These are phyloP conservation scores for Epichloe brachyelytri DNA, from an alignment of 2,329 filamentous ascomycete species.

Conservation along the genomic window DNA sequence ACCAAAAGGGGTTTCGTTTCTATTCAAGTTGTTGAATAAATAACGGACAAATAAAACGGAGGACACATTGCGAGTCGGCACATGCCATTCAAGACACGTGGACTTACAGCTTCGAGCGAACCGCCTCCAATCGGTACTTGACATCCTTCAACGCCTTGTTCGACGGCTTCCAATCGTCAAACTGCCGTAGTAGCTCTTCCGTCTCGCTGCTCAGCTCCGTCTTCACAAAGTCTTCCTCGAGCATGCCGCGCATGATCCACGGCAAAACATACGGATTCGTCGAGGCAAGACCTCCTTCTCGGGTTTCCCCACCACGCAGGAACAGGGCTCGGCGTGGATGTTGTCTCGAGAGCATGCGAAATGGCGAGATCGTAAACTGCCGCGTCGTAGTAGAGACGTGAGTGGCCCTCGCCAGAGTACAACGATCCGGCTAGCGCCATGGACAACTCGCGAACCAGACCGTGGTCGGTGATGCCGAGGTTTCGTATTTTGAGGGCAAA, in stretches of 20 bases:
- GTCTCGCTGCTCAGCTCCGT: slow-evolving; percentile 68
- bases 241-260: slow-evolving; percentile 85
- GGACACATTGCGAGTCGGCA: background rate
- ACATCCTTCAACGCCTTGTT: slow-evolving; percentile 93
- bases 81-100: background rate
- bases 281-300: slow-evolving; percentile 25
- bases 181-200: slow-evolving; percentile 65
- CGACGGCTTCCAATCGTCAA: slow-evolving; percentile 83
- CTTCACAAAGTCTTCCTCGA: slow-evolving; percentile 86
- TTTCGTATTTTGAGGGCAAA: slow-evolving; percentile 92
- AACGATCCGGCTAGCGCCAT: slow-evolving; percentile 79
- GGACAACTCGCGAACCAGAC: slow-evolving; percentile 80
- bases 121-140: slow-evolving; percentile 83
- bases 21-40: background rate
- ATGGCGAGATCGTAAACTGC: slow-evolving; percentile 73
- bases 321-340: slow-evolving; percentile 31
- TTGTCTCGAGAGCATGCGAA: slow-evolving; percentile 61
- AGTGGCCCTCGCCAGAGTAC: slow-evolving; percentile 87
- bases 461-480: slow-evolving; percentile 83
- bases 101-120: slow-evolving; percentile 65
- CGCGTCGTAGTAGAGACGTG: slow-evolving; percentile 79
- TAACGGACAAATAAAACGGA: background rate
- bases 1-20: no score
- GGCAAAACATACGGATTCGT: slow-evolving; percentile 84
- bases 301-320: slow-evolving; percentile 14